These are phyloP conservation scores for Fonsecaea monophora DNA, from an alignment of 2,329 filamentous ascomycete genomes.

Conservation along the genomic window DNA sequence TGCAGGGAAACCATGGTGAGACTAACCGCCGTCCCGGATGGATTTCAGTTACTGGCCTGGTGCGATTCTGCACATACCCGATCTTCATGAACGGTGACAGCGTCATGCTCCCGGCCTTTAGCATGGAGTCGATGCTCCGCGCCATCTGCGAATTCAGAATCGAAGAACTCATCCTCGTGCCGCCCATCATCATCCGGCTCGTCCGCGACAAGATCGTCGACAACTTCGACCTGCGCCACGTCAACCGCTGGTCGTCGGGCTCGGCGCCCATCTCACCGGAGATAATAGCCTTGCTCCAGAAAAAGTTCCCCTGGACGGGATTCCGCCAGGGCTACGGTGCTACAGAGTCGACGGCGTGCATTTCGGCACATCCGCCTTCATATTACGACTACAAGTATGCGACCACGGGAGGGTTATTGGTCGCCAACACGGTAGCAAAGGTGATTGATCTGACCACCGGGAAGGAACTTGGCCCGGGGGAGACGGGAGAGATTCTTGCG, in stretches of 20 bases:
- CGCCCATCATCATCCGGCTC: conserved; percentile 67
- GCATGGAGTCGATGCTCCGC: conserved; percentile 63
- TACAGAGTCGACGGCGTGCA: conserved; percentile 69
- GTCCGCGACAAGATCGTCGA: conserved; percentile 60
- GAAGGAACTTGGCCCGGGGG: conserved; percentile 53
- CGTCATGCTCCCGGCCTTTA: conserved; percentile 69
- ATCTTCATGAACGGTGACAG: conserved; percentile 68
- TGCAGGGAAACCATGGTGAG: neutral
- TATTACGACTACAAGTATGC: conserved; percentile 66
- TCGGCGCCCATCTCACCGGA: conserved; percentile 65
- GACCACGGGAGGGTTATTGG: conserved; percentile 54
- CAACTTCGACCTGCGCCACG: conserved; percentile 60
- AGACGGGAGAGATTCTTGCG: conserved; percentile 69
- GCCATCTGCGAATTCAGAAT: conserved; percentile 62
- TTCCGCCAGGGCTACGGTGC: conserved; percentile 74
- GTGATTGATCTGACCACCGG: conserved; percentile 60
- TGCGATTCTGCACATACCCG: conserved; percentile 68
- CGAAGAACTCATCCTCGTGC: conserved; percentile 64
- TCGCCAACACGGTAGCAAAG: conserved; percentile 65
- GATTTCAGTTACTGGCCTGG: conserved; percentile 61
- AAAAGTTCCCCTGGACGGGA: conserved; percentile 64
- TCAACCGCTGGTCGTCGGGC: conserved; percentile 65
- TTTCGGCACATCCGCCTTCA: conserved; percentile 65
- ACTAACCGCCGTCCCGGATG: neutral
- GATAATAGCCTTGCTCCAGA: conserved; percentile 62